Conservation (phyloP, 306 rosid species). For the Ochetophila trinervis region DNA sequence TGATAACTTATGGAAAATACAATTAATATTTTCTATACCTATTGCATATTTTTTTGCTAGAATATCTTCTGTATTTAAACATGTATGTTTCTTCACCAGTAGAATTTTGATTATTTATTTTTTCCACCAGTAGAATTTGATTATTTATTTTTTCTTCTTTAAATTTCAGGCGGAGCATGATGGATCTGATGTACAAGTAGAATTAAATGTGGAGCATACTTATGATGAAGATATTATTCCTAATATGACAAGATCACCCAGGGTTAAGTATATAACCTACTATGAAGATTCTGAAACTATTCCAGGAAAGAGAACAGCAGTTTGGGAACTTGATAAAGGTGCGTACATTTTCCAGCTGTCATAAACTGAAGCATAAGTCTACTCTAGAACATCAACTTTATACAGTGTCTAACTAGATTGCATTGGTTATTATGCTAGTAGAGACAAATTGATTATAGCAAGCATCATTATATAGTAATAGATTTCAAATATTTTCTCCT, state of each 20-base stretch:
- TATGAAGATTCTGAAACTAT: constrained; percentile 89
- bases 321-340: constrained; percentile 99
- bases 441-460: not conserved
- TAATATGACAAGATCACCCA: constrained; percentile 69
- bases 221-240: constrained; percentile 67
- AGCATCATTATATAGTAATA: not conserved
- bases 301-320: constrained; percentile 93
- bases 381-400: not conserved
- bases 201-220: constrained; percentile 72
- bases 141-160: constrained; percentile 7
- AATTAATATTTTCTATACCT: not conserved
- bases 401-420: not conserved
- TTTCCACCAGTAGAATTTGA: constrained; percentile 1
- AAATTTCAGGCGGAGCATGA: constrained; percentile 79
- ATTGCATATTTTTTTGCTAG: no score
- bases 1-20: not conserved
- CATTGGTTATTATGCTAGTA: not conserved
- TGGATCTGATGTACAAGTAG: constrained; percentile 83
- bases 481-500: no score
- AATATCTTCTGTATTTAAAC: no score
- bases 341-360: constrained; percentile 29
- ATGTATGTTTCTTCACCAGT: not conserved
- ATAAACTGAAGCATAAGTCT: constrained; percentile 8
- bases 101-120: not conserved
- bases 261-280: constrained; percentile 78